Base-by-base conservation (phyloP, 129 eudicot species). In the Centrapalus pauciflorus region DNA sequence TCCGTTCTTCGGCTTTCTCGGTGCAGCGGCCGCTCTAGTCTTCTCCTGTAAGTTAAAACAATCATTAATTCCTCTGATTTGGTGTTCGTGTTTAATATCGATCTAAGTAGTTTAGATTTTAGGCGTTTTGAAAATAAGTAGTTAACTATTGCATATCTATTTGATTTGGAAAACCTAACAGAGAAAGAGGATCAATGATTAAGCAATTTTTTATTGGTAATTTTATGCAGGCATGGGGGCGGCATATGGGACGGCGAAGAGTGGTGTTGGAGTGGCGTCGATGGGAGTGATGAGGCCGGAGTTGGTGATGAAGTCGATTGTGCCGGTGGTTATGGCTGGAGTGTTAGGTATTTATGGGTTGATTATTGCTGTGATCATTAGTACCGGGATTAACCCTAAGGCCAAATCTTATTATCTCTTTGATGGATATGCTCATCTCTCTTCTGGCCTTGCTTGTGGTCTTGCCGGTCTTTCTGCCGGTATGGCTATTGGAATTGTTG, bases 381-480 rank as follows among this genome's bases (percentile, higher is more conserved):
- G 80, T 68, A 76, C 80, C 9, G 80, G 80, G 5, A 76, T 76
- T 50, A 76, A 76, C 49, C 96, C 96, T 0, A 88, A 88, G 85
- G 96, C 96, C 1, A 88, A 88, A 77, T 78, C 87, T 3, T 88
- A 88, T 61, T 88, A 88, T 73, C 67, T 88, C 2, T 88, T 88
- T 73, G 96, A 88, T 77, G 96, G 96, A 13, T 88, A 88, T 27
- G 96, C 96, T 28, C 96, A 88, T 73, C 79, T 88, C 46, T 88
- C 96, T 2, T 88, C 96, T 59, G 96, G 96, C 55, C 88, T 88
- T 29, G 96, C 96, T 82, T 88, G 96, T 77, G 96, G 96, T 26
- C 96, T 88, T 40, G 91, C 96, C 71, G 96, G 96, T 45, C 84
- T 88, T 43, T 80, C 91, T 70, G 96, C 96, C 66, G 96, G 96